Evolutionary conservation across 78 protist genomes (phyloP).

Genomic region (Trichosphaerium sp.): DNA sequence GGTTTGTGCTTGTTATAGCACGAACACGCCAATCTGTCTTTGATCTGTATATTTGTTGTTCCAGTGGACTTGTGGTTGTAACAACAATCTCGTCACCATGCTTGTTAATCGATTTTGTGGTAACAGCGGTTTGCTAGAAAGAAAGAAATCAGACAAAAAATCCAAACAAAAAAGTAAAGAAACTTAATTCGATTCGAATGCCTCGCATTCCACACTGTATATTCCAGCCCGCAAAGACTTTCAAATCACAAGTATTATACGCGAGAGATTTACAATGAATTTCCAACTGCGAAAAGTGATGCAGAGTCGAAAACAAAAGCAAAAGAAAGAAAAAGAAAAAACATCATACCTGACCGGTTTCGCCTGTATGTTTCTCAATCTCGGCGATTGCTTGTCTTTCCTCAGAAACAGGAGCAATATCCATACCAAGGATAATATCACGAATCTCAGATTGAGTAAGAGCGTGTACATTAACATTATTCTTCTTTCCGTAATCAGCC

Average conservation of each 20-base stretch:
- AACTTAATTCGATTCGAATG: no score
- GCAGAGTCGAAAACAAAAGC: no score
- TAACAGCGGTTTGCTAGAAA: slow-evolving; percentile 77
- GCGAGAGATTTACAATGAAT: no score
- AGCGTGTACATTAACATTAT: slow-evolving; percentile 91
- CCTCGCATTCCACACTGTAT: no score
- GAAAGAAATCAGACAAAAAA: no score
- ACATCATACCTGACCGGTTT: no score
- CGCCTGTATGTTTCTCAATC: slow-evolving; percentile 90
- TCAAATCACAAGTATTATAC: no score
- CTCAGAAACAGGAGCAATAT: slow-evolving; percentile 96
- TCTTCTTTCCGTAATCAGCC: slow-evolving; percentile 97
- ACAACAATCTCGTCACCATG: slow-evolving; percentile 95
- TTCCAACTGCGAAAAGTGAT: no score
- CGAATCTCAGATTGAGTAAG: slow-evolving; percentile 97
- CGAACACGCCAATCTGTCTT: slow-evolving; percentile 99
- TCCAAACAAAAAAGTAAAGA: no score
- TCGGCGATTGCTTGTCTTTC: slow-evolving; percentile 94
- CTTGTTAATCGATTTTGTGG: slow-evolving; percentile 80
- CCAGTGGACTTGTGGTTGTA: slow-evolving; percentile 85
- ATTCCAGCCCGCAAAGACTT: no score
- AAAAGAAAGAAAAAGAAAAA: no score
- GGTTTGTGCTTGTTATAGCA: slow-evolving; percentile 93
- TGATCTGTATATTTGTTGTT: slow-evolving; percentile 70
- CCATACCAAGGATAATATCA: slow-evolving; percentile 99